Base-by-base conservation (phyloP, 345 rosid genomes). In the Brassica carinata region DNA sequence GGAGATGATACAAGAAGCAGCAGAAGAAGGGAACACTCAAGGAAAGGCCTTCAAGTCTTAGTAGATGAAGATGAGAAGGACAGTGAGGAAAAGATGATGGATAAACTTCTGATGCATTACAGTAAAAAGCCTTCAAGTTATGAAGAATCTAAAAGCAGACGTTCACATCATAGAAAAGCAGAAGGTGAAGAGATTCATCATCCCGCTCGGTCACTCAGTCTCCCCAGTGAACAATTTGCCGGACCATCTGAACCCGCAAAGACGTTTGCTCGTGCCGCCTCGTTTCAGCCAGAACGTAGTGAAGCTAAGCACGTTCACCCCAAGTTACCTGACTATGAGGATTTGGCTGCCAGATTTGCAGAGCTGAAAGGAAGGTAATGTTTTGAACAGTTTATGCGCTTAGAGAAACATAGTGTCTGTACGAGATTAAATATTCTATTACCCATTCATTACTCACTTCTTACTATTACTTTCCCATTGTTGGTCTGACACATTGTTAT, bases 241-340 rank as follows among this genome's bases (percentile, higher is more conserved):
- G 78, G 84, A 67, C 77, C 90, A 83, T 69, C 87, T 8, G 88
- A 82, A 84, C 23, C 75, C 36, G 55, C 80, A 8, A 92, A 90
- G 80, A 89, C 83, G 3, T 85, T 77, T 71, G 72, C 82, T 55
- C 93, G 97, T 26, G 94, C 95, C 36, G 83, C 93, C 74, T 83
- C 99, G 36, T 92, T 96, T 55, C 96, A 92, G 81, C 89, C 92
- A 5, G 98, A 87, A 62, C 81, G 90, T 74, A 82, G 69, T 76
- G 78, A 82, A 30, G 93, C 94, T 7, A 83, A 86, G 64, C 99
- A 96, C 43, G 99, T 96, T 80, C 99, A 96, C 85, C 99, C 98
- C 0, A 96, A 93, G 82, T 85, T 96, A 77, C 99, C 98, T 3
- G 90, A 96, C 79, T 96, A 92, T 57, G 99, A 96, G 57, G 95